Evolutionary conservation across 2,329 filamentous ascomycete species (phyloP), one percentile per base, ranked within the genome.

Genomic region (Clarireedia monteithiana): DNA sequence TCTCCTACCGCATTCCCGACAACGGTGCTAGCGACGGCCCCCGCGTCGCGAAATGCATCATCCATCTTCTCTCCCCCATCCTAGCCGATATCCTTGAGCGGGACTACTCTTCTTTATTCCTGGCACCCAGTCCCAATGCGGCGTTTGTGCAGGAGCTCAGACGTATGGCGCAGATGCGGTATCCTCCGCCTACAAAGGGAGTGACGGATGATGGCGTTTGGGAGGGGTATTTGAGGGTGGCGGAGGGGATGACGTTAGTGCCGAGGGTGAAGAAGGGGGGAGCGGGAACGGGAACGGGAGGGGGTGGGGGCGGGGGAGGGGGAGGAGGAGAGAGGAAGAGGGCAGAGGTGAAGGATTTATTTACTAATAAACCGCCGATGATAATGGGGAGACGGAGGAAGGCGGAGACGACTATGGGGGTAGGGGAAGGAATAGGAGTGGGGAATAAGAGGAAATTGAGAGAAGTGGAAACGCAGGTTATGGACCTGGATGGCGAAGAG

Each of bases 11-110:
- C 6, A 34, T 55, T 14, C 52, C 52, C 9, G 52, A 55, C 14
- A 17, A 49, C 12, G 34, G 36, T 9, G 23, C 26, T 24, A 14
- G 36, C n/a, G 45, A 47, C n/a, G 46, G 52, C 23, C 27, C 52
- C 4, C 52, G 52, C 7, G 49, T 49, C 42, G 45, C 52, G 15
- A 55, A 55, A 27, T 55, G 52, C 9, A 20, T 55, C n/a, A 39
- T 55, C 24, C 49, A 55, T 9, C 48, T 5, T 23, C n/a, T 55
- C 12, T 46, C 45, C 4, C 7, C 36, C 15, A 15, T 36, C 7
- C 45, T 55, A 6, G 52, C 52, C 26, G 52, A 50, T 9, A 6
- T 49, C 3, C 27, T 55, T 5, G 26, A 42, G 42, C 45, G 36
- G 7, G 39, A 55, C 12, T 36, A 30, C 7, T 36, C 42, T 4